Base-by-base conservation (phyloP, 371 early-diverging fungal genomes). In the Fennellomyces sp. region DNA sequence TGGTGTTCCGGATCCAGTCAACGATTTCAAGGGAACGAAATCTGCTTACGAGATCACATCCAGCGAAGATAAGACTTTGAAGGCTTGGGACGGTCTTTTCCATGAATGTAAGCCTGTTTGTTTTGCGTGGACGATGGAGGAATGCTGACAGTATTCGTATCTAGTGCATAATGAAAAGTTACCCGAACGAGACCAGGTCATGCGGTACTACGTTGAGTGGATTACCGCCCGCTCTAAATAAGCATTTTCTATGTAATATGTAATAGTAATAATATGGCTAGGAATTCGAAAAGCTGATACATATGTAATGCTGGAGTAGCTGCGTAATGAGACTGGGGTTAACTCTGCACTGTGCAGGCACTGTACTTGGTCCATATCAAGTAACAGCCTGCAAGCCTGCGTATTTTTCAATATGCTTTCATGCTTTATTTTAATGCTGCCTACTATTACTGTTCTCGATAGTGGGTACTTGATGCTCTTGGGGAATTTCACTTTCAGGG, bases 161-260 rank as follows among this genome's bases (percentile, higher is more conserved):
- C 26, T 61, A 76, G 74, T 81, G 41, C 87, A 87, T 39, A 76
- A 84, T 42, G 84, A 84, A 59, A 68, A 54, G 0, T 54, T 63
- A 52, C 71, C 63, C 6, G 72, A 80, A 19, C 74, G 81, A 54
- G 69, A 81, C 48, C 62, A 73, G 23, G 81, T 84, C 10, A 70
- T 70, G 38, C 65, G 79, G 6, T 72, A 71, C 23, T 87, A 87
- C 56, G 39, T 80, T 31, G 42, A 81, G 17, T 87, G 84, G 87
- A 78, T 85, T 33, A 65, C 69, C 26, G 67, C 71, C 6, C 83
- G 61, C 47, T 42, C 51, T 10, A 10, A 3, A 45, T 45, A 45
- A 12, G 17, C 23, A 19, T 23, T 45, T 21, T 2, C 10, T 3
- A 13, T 41, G 2, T 29, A 28, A 8, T n/a, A 39, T 41, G 41